A percentile compares a stretch with the other conserved stretches of the same genome.
Evolutionary conservation across 1,284 basidiomycete genomes (phyloP).

Genomic region (Caloboletus firmus): DNA sequence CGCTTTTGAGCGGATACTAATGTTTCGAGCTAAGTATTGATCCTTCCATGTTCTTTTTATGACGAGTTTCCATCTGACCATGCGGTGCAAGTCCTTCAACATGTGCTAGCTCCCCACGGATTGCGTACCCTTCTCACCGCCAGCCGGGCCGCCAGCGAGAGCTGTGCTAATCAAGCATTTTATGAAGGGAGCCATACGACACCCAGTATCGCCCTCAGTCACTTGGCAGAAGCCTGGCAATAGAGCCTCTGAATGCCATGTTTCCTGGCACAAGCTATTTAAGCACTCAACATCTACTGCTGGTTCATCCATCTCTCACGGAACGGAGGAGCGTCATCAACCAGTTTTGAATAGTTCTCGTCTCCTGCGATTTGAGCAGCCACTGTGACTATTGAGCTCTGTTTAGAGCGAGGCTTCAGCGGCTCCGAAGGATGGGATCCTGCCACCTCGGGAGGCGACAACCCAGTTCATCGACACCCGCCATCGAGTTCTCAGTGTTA

Average conservation of each 20-base stretch:
- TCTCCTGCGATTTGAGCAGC: background rate
- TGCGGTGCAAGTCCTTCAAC: background rate
- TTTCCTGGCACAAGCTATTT: background rate
- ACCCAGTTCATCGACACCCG: background rate
- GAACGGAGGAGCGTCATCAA: background rate
- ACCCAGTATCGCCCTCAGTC: no score
- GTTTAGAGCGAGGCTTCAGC: background rate
- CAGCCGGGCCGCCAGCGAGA: no score
- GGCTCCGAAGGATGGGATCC: background rate
- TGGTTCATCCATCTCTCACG: background rate
- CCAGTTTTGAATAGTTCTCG: background rate
- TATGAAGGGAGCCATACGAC: background rate
- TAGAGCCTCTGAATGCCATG: background rate
- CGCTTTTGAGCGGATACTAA: no score
- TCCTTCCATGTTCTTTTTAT: background rate
- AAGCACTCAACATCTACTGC: background rate
- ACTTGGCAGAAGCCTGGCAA: background rate
- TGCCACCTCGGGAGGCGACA: background rate
- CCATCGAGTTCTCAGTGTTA: background rate
- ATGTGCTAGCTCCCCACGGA: background rate
- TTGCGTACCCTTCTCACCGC: background rate
- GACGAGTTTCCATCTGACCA: background rate
- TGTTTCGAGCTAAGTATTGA: no score
- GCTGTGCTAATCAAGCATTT: background rate
- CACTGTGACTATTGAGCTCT: background rate